Evolutionary conservation across 1,284 basidiomycete species (phyloP).

Genomic region (Fomitiporia mediterranea): DNA sequence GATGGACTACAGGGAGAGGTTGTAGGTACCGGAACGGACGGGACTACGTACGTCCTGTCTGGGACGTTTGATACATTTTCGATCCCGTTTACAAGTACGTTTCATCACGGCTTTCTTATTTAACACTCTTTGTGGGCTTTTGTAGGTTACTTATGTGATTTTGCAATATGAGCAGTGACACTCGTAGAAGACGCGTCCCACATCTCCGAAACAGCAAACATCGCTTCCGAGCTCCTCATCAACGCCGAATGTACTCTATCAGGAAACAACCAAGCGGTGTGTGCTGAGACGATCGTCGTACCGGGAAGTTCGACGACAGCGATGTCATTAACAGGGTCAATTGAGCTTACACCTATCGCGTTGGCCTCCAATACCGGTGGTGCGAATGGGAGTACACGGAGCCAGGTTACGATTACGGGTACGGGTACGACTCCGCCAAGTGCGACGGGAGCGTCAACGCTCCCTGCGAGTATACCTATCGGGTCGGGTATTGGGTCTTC

Average conservation of each 20-base stretch:
- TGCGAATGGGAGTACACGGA: no score
- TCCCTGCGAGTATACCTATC: no score
- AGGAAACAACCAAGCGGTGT: background rate
- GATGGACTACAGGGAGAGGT: conserved; percentile 8
- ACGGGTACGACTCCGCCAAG: no score
- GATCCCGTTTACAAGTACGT: conserved; percentile 12
- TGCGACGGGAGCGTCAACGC: no score
- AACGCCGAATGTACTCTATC: background rate
- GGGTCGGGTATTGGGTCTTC: no score
- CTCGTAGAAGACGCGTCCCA: conserved; percentile 5
- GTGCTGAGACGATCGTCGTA: background rate
- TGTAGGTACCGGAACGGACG: conserved; percentile 9
- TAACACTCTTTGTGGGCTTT: no score
- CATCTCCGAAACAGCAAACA: background rate
- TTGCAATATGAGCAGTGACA: no score
- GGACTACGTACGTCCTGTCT: conserved; percentile 14
- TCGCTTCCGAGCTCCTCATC: background rate
- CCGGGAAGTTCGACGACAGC: background rate
- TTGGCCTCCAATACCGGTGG: background rate
- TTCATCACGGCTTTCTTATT: background rate
- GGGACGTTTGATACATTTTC: conserved; percentile 3
- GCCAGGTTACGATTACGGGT: no score
- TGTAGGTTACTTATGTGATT: no score
- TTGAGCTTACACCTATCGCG: background rate
- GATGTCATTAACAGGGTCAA: background rate